Conservation (phyloP, 1,284 basidiomycete genomes). For the Irpex lacteus region DNA sequence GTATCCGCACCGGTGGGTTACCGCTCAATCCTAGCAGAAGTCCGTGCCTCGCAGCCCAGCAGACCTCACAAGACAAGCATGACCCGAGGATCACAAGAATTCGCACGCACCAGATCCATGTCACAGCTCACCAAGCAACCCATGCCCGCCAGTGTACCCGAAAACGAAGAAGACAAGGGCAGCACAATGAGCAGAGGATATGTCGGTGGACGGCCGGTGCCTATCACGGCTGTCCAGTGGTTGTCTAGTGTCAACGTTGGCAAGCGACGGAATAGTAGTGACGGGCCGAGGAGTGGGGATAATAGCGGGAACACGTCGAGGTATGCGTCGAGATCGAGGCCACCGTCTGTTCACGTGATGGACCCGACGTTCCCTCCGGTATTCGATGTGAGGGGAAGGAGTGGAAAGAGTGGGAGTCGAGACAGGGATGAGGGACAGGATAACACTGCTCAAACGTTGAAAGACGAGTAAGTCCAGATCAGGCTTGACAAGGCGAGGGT, state of each 20-base stretch:
- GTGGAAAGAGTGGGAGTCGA: conserved; percentile 43
- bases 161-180: conserved; percentile 19
- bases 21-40: conserved; percentile 66
- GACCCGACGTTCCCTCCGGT: conserved; percentile 16
- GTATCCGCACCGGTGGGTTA: conserved; percentile 68
- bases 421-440: conserved; percentile 38
- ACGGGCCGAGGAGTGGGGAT: conserved; percentile 48
- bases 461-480: conserved; percentile 66
- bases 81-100: conserved; percentile 14
- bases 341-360: conserved; percentile 15
- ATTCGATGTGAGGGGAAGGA: conserved; percentile 28
- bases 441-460: conserved; percentile 55
- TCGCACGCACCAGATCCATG: neutral
- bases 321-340: conserved; percentile 24
- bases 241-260: conserved; percentile 67
- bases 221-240: conserved; percentile 69
- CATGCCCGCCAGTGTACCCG: conserved; percentile 9
- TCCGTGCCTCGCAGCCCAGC: conserved; percentile 50
- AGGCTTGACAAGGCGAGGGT: neutral
- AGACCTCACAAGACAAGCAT: conserved; percentile 22
- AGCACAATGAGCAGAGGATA: conserved; percentile 61
- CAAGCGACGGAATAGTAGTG: conserved; percentile 45
- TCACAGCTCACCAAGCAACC: conserved; percentile 10
- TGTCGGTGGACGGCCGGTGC: conserved; percentile 46
- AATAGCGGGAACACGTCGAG: conserved; percentile 39